Evolutionary conservation across 352 stramenopile genomes (phyloP), one percentile per base, ranked within the genome.

Genomic region (Globisporangium paroecandrum): DNA sequence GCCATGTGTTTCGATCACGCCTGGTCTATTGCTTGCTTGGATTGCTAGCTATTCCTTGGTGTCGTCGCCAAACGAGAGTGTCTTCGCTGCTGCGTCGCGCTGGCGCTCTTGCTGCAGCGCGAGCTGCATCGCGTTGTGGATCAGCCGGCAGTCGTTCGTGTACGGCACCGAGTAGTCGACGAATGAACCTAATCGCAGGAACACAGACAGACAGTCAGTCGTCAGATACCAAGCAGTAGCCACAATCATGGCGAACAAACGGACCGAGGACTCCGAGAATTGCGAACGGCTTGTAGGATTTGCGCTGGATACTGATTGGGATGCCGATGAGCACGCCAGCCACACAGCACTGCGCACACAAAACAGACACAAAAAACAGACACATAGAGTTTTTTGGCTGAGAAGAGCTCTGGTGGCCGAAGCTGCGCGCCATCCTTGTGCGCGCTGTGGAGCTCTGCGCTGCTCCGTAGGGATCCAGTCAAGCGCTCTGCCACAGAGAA

Each of bases 121-220:
- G 38, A 93, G 69, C 58, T 90, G 79, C 74, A 93, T 77, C 41
- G 85, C 79, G 62, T 93, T 93, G 69, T 90, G 82, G 68, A 93
- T 93, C 66, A 88, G 79, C 2, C 85, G 77, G 69, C 85, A 93
- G 77, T 93, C 85, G 53, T 79, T 81, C 25, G 85, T 93, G 76
- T 94, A 94, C 59, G 86, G 86, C 51, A 90, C 78, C 66, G 86
- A 93, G 70, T 94, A 94, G 72, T 94, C 86, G 55, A 94, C 78
- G 51, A 94, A 94, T 22, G 86, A 94, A 13, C 86, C 86, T 94
- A 61, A 32, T 8, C 46, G 18, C 36, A 60, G 10, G 57, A 43
- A 29, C 70, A 20, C 29, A 61, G 7, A n/a, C 1, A 51, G 13
- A 20, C 38, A 20, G 38, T 46, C 38, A 46, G 13, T 20, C 12